Evolutionary conservation across 805 yeast genomes (phyloP).

Genomic region (Ogataea henricii): DNA sequence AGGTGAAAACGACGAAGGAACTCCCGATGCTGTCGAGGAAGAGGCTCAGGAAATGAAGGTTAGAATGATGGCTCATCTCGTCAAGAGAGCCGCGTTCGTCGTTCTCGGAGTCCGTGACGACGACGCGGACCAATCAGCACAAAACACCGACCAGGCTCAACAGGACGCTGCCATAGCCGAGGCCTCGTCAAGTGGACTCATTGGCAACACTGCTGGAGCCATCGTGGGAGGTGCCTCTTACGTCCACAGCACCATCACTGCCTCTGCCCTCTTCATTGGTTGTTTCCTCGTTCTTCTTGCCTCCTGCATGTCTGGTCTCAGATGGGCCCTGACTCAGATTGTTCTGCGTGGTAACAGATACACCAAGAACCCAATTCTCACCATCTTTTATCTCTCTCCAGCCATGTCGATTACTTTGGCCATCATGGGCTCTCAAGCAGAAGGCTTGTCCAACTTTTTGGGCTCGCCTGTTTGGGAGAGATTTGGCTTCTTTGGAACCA

Average conservation of each 20-base stretch:
- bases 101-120: conserved; percentile 14
- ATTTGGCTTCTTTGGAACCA: conserved; percentile 53
- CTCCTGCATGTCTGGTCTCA: conserved; percentile 74
- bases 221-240: conserved; percentile 12
- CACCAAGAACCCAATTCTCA: conserved; percentile 70
- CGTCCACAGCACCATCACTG: conserved; percentile 14
- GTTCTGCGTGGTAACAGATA: conserved; percentile 60
- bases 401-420: conserved; percentile 67
- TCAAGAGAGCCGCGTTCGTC: conserved; percentile 19
- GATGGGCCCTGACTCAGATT: conserved; percentile 92
- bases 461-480: conserved; percentile 59
- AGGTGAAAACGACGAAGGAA: conserved; percentile 14
- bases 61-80: conserved; percentile 17
- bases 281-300: conserved; percentile 73
- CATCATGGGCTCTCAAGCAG: conserved; percentile 63
- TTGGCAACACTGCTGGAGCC: not conserved
- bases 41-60: conserved; percentile 24
- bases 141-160: not conserved
- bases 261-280: conserved; percentile 46
- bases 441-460: conserved; percentile 59
- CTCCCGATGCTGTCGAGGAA: conserved; percentile 19
- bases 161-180: not conserved
- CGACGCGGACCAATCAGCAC: conserved; percentile 5
- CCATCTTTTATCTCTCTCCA: conserved; percentile 80
- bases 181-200: not conserved